These are phyloP conservation scores for Colletotrichum sp. DNA, from an alignment of 2,329 filamentous ascomycete species.

Conservation along the genomic window DNA sequence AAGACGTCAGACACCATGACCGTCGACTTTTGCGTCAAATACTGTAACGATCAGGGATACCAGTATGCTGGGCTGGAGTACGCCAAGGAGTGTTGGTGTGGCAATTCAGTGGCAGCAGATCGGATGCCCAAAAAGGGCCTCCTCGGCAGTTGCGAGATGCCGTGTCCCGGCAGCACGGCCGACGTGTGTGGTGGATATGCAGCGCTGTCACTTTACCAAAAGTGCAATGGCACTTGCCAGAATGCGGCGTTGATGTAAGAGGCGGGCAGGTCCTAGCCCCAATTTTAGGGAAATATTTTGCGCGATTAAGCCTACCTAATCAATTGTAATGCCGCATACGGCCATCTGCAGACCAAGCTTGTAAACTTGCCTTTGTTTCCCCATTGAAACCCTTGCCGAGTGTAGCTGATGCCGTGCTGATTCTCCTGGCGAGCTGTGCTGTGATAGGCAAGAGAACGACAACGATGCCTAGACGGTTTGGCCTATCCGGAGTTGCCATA, in stretches of 20 bases:
- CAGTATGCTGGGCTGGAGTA: conserved; percentile 42
- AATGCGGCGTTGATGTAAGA: conserved; percentile 24
- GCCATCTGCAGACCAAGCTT: neutral
- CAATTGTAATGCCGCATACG: neutral
- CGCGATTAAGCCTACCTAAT: neutral
- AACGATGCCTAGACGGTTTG: neutral
- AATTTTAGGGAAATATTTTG: neutral
- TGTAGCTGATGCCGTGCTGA: neutral
- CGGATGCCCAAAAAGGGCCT: conserved; percentile 40
- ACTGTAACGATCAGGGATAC: conserved; percentile 30
- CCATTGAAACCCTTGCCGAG: neutral
- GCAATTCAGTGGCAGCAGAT: conserved; percentile 27
- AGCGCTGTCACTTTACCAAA: conserved; percentile 38
- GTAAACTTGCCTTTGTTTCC: neutral
- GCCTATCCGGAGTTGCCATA: neutral
- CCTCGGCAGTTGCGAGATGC: conserved; percentile 41
- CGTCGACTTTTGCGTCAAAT: conserved; percentile 34
- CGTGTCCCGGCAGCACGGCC: conserved; percentile 16
- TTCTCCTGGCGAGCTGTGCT: neutral
- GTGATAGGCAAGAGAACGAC: neutral
- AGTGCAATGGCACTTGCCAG: conserved; percentile 32
- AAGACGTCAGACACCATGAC: conserved; percentile 37
- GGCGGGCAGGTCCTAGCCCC: neutral
- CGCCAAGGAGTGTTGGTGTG: conserved; percentile 42
- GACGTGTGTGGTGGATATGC: conserved; percentile 27